Percentiles rank a stretch among this genome's conserved stretches.
Conservation (phyloP, 2,329 filamentous ascomycete genomes). For the Pseudogymnoascus sp. region DNA sequence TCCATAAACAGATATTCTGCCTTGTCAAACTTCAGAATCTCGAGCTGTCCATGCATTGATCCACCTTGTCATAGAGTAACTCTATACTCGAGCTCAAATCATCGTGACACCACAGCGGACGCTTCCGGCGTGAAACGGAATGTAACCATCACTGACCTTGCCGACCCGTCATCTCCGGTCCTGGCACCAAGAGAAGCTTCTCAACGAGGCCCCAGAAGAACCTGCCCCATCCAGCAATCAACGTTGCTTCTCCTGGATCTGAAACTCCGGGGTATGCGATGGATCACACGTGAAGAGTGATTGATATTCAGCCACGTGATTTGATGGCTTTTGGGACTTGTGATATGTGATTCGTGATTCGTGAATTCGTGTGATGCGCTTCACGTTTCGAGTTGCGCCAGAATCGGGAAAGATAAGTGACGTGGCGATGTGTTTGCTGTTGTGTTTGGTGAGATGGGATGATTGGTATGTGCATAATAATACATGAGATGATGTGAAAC, state of each 20-base stretch:
- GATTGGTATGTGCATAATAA: background rate
- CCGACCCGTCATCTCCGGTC: background rate
- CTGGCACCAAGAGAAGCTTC: background rate
- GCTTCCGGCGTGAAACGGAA: background rate
- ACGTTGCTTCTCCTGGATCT: background rate
- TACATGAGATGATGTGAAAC: background rate
- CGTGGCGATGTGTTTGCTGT: conserved; percentile 2
- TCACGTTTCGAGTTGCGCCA: conserved; percentile 3
- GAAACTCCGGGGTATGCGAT: background rate
- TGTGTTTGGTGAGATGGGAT: conserved; percentile 4
- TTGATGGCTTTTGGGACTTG: background rate
- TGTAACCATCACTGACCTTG: background rate
- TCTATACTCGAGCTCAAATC: background rate
- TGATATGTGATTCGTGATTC: conserved; percentile 2
- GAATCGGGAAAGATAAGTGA: background rate
- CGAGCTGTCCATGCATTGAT: background rate
- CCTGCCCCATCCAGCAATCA: background rate
- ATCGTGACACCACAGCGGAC: background rate
- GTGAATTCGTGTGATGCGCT: conserved; percentile 4
- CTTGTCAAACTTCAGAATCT: background rate
- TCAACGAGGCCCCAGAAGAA: background rate
- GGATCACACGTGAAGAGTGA: background rate
- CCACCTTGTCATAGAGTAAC: background rate
- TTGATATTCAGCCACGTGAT: background rate
- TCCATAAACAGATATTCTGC: background rate